phyloP scores from a whole-genome alignment of 1,284 basidiomycete genomes.

The Boletus mariae region DNA sequence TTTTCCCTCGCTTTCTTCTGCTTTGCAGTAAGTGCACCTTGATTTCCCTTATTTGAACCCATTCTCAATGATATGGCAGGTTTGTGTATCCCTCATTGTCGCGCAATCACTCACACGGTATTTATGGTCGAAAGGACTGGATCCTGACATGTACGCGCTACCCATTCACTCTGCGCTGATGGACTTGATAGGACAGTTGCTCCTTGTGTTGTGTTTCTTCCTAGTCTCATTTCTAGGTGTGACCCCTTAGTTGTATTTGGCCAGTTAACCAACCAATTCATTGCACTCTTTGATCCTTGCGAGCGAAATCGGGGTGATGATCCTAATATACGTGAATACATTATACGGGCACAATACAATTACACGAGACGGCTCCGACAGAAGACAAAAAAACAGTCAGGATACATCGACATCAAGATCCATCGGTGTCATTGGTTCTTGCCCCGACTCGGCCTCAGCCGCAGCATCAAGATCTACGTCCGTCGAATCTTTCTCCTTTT shows the following conservation, averaged over 20 bases:
- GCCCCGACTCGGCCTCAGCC: slow-evolving; percentile 26
- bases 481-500: slow-evolving; percentile 38
- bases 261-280: not conserved
- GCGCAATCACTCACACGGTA: slow-evolving; percentile 71
- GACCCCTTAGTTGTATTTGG: slow-evolving; percentile 9
- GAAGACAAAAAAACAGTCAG: slow-evolving; percentile 5
- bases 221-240: slow-evolving; percentile 47
- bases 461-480: slow-evolving; percentile 26
- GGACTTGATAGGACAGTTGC: slow-evolving; percentile 86
- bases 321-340: slow-evolving; percentile 3
- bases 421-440: slow-evolving; percentile 33
- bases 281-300: not conserved
- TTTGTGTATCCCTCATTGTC: slow-evolving; percentile 63
- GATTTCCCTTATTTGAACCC: not conserved
- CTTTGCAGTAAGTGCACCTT: slow-evolving; percentile 55
- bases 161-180: slow-evolving; percentile 89
- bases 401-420: slow-evolving; percentile 31
- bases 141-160: slow-evolving; percentile 92
- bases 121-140: slow-evolving; percentile 79
- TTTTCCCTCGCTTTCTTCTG: slow-evolving; percentile 71
- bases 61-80: slow-evolving; percentile 39
- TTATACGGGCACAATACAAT: not conserved
- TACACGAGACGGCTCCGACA: not conserved
- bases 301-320: not conserved
- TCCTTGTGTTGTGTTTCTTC: slow-evolving; percentile 76